A percentile compares a stretch with the other conserved stretches of the same genome.
These are phyloP conservation scores for Groenewaldozyma tartarivorans DNA, from an alignment of 805 yeast species.

Conservation along the genomic window DNA sequence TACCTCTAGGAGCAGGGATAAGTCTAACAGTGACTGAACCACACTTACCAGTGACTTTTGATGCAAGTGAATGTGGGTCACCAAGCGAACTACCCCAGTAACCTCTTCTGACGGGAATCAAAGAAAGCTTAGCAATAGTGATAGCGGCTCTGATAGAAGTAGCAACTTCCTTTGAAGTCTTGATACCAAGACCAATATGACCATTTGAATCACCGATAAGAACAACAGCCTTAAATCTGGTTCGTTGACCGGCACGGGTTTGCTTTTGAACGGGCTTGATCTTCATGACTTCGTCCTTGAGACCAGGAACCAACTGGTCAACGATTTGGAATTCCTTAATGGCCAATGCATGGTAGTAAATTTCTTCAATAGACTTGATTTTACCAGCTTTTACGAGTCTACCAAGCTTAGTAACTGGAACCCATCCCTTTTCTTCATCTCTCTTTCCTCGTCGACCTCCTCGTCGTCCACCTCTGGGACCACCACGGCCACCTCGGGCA, in stretches of 20 bases:
- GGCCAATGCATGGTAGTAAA: conserved; percentile 98
- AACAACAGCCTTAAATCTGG: conserved; percentile 99
- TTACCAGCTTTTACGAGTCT: conserved; percentile 99
- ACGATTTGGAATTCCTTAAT: conserved; percentile 99
- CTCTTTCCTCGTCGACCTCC: conserved; percentile 64
- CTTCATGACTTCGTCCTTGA: conserved; percentile 99
- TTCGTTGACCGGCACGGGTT: conserved; percentile 99
- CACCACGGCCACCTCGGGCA: conserved; percentile 25
- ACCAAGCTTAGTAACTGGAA: conserved; percentile 99
- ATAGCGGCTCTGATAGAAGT: conserved; percentile 99
- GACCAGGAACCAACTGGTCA: conserved; percentile 89
- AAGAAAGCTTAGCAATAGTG: conserved; percentile 96
- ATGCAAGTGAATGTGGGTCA: conserved; percentile 97
- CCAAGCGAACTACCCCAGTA: conserved; percentile 99
- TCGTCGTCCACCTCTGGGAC: conserved; percentile 42
- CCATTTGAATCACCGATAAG: conserved; percentile 99
- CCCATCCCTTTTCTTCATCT: conserved; percentile 98
- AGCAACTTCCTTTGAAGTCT: conserved; percentile 99
- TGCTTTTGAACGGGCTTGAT: conserved; percentile 99
- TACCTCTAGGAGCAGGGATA: conserved; percentile 99
- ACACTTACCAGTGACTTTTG: conserved; percentile 99
- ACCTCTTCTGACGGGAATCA: conserved; percentile 99
- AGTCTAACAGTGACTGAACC: conserved; percentile 98
- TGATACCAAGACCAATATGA: conserved; percentile 99
- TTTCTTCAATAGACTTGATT: conserved; percentile 92